Evolutionary conservation across 345 rosid genomes (phyloP), one percentile per base, ranked within the genome.

Genomic region (Garcia nutans): DNA sequence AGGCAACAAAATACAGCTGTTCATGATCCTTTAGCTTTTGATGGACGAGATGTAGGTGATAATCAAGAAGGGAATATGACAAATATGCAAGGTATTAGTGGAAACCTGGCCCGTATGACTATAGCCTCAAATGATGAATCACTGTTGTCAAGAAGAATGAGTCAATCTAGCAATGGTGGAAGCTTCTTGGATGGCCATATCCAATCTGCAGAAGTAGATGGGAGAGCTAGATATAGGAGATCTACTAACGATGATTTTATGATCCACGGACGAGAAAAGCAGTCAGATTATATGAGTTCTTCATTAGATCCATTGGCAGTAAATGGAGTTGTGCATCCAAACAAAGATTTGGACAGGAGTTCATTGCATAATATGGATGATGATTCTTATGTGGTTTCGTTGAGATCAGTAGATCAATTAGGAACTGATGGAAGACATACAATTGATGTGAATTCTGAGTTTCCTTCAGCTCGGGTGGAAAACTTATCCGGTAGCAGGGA

Each of bases 341-440:
- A 83, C 74, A 78, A 76, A 55, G 73, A 81, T 77, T 57, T 79
- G 45, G 86, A 88, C 71, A 76, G 76, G 77, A 85, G 83, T 78
- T 85, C 89, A 74, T 85, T 92, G 8, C 55, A 78, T 56, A 84
- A 83, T 83, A 84, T 86, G 81, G 80, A 83, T 78, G 96, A 89
- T 83, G 97, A 89, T 82, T 93, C 97, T 82, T 89, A 88, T 80
- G 84, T 96, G n/a, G 91, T 91, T 81, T 79, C 93, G 6, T 74
- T 81, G 62, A 83, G 92, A 73, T 86, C 93, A 7, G 71, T 24
- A 31, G 85, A 84, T 84, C 86, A 82, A 84, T 76, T 70, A 76
- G 88, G 84, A 80, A 67, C 80, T 31, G 82, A 68, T 54, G 86
- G 79, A 23, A 83, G 89, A 72, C 87, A 81, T 78, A 87, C 86